phyloP scores from a whole-genome alignment of 257 asterid species.

The Cruciata laevipes region DNA sequence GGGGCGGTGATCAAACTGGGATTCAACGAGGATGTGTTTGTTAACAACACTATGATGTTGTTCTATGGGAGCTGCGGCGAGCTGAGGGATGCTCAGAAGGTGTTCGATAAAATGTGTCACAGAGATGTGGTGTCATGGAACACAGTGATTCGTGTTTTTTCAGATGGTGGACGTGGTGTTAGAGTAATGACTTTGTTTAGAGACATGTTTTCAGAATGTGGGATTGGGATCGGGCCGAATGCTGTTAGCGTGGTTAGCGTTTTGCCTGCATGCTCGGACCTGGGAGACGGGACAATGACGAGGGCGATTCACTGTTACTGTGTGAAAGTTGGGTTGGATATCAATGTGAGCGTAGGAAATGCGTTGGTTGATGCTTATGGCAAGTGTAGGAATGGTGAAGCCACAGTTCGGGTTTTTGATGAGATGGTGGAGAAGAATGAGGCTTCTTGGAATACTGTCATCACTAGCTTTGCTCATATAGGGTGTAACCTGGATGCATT shows the following conservation, averaged over 20 bases:
- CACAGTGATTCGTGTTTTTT: conserved; percentile 39
- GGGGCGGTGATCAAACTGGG: conserved; percentile 52
- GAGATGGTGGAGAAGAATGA: neutral
- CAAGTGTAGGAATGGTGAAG: conserved; percentile 46
- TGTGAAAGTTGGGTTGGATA: conserved; percentile 49
- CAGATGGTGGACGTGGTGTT: conserved; percentile 26
- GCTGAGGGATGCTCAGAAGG: conserved; percentile 24
- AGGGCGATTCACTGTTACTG: conserved; percentile 36
- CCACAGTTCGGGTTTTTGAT: conserved; percentile 10
- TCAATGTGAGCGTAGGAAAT: conserved; percentile 43
- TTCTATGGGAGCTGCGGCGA: conserved; percentile 57
- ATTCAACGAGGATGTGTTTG: conserved; percentile 43
- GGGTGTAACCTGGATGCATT: neutral
- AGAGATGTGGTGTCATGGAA: conserved; percentile 73
- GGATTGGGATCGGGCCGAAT: conserved; percentile 34
- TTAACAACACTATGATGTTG: conserved; percentile 48
- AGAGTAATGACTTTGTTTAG: conserved; percentile 38
- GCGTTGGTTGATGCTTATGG: conserved; percentile 66
- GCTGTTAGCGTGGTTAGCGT: conserved; percentile 23
- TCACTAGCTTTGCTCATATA: neutral
- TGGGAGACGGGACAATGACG: neutral
- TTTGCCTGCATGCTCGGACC: neutral
- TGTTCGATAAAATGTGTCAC: conserved; percentile 57
- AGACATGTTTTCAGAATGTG: conserved; percentile 31
- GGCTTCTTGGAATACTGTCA: neutral